Evolutionary conservation across 2,329 filamentous ascomycete genomes (phyloP), one percentile per base, ranked within the genome.

Genomic region (Cladosporium phlei): DNA sequence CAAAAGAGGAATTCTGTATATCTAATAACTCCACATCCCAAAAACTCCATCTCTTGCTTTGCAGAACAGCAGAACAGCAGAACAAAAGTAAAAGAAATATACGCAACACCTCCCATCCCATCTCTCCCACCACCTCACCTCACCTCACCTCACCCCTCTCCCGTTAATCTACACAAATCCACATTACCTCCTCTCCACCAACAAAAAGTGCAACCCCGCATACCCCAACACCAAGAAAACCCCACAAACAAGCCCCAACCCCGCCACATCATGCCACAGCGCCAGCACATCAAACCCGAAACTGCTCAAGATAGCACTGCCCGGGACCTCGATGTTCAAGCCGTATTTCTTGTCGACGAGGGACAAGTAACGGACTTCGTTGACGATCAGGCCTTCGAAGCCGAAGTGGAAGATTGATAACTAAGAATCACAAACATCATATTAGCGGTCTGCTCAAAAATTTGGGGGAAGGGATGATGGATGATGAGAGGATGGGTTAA

Each of bases 361-460:
- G 0, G 86, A 91, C 33, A 98, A 74, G 59, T 88, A 88, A 20
- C 88, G 83, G 37, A 96, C 94, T 70, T 98, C 93, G 62, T 97
- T 98, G 58, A 98, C 93, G 53, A 97, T 95, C 11, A 98, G 78
- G 2, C 88, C 86, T 73, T 98, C 93, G 59, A 97, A 97, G 4
- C 85, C 91, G 63, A 95, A 98, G 65, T 98, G 93, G 77, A 98
- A 98, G 53, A 98, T 98, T 2, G 90, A 96, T 7, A 98, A 72
- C 69, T 85, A 56, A 21, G 44, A 9, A 4, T n/a, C n/a, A n/a
- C n/a, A 14, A 25, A 45, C 25, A 47, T 68, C 3, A 8, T 34
- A 21, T 43, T 57, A 71, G 61, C 37, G 27, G n/a, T n/a, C n/a
- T n/a, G n/a, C 4, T 11, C 9, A 19, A n/a, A n/a, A 5, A 3